Percentiles rank a stretch among this genome's conserved stretches.
These are phyloP conservation scores for Candida glucosophila DNA, from an alignment of 1,139 yeast genomes.

Conservation along the genomic window DNA sequence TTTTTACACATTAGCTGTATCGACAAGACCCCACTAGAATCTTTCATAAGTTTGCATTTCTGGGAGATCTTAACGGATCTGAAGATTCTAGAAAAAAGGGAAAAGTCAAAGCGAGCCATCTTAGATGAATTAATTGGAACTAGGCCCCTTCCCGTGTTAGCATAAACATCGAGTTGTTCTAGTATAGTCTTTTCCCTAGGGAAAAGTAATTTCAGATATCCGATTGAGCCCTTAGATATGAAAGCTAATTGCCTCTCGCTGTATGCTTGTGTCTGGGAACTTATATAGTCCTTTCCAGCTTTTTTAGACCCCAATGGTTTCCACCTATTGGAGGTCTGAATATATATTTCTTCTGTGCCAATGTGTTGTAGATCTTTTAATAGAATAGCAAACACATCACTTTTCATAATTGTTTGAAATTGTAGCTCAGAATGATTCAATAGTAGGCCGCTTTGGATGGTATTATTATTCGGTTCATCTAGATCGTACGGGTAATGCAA, in stretches of 20 bases:
- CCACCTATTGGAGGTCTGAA: slow-evolving; percentile 28
- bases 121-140: slow-evolving; percentile 14
- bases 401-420: slow-evolving; percentile 59
- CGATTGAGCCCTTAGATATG: slow-evolving; percentile 61
- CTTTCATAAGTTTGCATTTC: slow-evolving; percentile 54
- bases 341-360: slow-evolving; percentile 49
- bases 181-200: slow-evolving; percentile 59
- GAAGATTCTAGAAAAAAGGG: slow-evolving; percentile 43
- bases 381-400: slow-evolving; percentile 56
- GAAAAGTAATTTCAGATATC: slow-evolving; percentile 56
- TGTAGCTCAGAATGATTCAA: slow-evolving; percentile 43
- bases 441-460: slow-evolving; percentile 11
- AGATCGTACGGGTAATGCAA: slow-evolving; percentile 26
- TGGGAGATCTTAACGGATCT: slow-evolving; percentile 49
- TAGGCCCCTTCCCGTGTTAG: slow-evolving; percentile 6
- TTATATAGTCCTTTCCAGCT: slow-evolving; percentile 9
- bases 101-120: slow-evolving; percentile 43
- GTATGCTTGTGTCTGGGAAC: too few relatives aligned
- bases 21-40: slow-evolving; percentile 44
- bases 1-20: slow-evolving; percentile 36
- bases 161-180: slow-evolving; percentile 33
- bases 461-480: slow-evolving; percentile 20
- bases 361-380: slow-evolving; percentile 62
- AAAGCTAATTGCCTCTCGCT: slow-evolving; percentile 41
- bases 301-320: slow-evolving; percentile 1